Conservation (phyloP, 768 basidiomycete genomes). For the Auriscalpium microsporum region DNA sequence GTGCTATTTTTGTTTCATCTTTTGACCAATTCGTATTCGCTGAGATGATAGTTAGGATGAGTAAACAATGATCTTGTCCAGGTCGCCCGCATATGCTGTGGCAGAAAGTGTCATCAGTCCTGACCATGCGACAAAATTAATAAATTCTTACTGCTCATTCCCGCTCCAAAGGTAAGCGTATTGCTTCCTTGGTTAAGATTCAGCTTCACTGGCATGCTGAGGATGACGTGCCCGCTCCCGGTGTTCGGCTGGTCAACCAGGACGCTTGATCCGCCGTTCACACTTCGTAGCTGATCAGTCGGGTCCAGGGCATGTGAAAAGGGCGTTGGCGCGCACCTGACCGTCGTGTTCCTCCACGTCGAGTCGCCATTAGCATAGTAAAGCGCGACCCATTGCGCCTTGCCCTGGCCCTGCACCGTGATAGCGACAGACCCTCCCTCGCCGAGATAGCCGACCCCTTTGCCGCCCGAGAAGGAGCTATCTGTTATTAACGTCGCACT, state of each 20-base stretch:
- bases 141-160: constrained; percentile 37
- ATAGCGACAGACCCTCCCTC: constrained; percentile 51
- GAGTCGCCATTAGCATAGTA: constrained; percentile 57
- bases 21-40: too few relatives aligned
- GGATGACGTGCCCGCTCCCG: constrained; percentile 42
- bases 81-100: constrained; percentile 44
- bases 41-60: neutral
- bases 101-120: neutral
- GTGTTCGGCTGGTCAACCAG: constrained; percentile 50
- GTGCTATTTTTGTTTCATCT: too few relatives aligned
- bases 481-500: constrained; percentile 35
- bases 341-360: constrained; percentile 49
- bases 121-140: neutral
- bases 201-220: constrained; percentile 50
- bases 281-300: constrained; percentile 24
- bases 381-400: constrained; percentile 50
- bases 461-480: constrained; percentile 43
- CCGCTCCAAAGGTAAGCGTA: constrained; percentile 39
- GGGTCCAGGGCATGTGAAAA: too few relatives aligned
- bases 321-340: constrained; percentile 31
- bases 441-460: constrained; percentile 48
- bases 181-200: constrained; percentile 42
- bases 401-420: constrained; percentile 45
- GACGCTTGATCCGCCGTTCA: constrained; percentile 48
- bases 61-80: constrained; percentile 57